Conservation (phyloP, 768 basidiomycete species). For the Pisolithus orientalis region DNA sequence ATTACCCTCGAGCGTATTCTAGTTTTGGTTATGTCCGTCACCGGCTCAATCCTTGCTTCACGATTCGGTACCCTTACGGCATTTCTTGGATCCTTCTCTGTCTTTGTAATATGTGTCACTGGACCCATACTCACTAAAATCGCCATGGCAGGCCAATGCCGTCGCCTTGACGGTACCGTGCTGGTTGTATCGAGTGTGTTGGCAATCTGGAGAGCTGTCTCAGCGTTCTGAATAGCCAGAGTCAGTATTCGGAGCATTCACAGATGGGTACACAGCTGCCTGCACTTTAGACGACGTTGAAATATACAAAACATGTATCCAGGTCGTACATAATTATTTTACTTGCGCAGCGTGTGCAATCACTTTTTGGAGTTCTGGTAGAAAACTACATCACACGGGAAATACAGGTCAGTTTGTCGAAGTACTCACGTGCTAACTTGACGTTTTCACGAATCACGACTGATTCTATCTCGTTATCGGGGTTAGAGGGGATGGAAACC, state of each 20-base stretch:
- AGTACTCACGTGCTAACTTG: slow-evolving; percentile 66
- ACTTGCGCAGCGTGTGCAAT: slow-evolving; percentile 64
- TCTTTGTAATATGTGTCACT: slow-evolving; percentile 69
- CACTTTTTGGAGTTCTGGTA: slow-evolving; percentile 68
- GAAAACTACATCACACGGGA: neutral
- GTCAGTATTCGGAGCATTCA: neutral
- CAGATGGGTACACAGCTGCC: neutral
- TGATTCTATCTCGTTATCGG: slow-evolving; percentile 84
- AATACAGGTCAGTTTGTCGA: neutral
- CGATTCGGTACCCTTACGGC: slow-evolving; percentile 83
- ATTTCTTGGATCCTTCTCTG: slow-evolving; percentile 86
- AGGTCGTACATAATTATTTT: slow-evolving; percentile 25
- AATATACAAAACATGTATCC: slow-evolving; percentile 4
- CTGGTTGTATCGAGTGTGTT: slow-evolving; percentile 50
- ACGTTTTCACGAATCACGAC: slow-evolving; percentile 81
- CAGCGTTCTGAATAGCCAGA: slow-evolving; percentile 46
- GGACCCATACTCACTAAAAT: slow-evolving; percentile 72
- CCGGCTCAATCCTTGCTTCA: slow-evolving; percentile 69
- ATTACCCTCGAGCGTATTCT: slow-evolving; percentile 49
- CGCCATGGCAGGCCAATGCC: slow-evolving; percentile 44
- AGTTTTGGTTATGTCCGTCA: slow-evolving; percentile 55
- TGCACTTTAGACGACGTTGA: slow-evolving; percentile 1
- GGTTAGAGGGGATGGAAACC: slow-evolving; percentile 71
- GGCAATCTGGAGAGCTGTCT: slow-evolving; percentile 73
- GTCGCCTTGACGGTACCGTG: slow-evolving; percentile 47